Evolutionary conservation across 257 asterid genomes (phyloP).

Genomic region (Gentiana macrophylla): DNA sequence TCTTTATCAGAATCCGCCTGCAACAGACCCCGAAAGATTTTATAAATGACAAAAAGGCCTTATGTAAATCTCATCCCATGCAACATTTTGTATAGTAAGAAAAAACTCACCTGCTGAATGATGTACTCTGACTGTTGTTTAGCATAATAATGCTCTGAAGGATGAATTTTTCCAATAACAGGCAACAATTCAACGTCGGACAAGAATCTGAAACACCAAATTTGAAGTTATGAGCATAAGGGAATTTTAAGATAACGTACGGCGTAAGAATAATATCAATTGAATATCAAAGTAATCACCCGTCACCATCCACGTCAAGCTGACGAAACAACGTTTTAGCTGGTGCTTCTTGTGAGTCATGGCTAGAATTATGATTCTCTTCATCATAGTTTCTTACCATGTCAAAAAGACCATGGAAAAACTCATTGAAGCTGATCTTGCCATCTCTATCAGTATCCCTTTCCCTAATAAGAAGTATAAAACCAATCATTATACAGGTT

Average conservation of each 20-base stretch:
- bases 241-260: conserved; percentile 5
- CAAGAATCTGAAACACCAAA: conserved; percentile 41
- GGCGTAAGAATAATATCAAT: conserved; percentile 2
- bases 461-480: conserved; percentile 42
- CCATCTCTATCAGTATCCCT: conserved; percentile 86
- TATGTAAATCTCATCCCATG: not conserved
- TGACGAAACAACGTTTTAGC: conserved; percentile 60
- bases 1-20: conserved; percentile 94
- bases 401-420: conserved; percentile 86
- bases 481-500: conserved; percentile 1
- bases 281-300: conserved; percentile 34
- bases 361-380: conserved; percentile 41
- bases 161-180: conserved; percentile 79
- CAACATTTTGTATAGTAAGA: not conserved
- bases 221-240: conserved; percentile 5
- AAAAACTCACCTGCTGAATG: conserved; percentile 66
- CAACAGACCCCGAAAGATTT: not conserved
- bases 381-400: conserved; percentile 66
- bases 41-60: not conserved
- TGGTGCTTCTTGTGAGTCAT: conserved; percentile 29
- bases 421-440: conserved; percentile 71
- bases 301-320: conserved; percentile 91
- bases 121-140: conserved; percentile 81
- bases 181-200: conserved; percentile 74
- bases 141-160: conserved; percentile 79